A percentile compares a stretch with the other conserved stretches of the same genome.
Conservation (phyloP, 768 basidiomycete genomes). For the Clitopilus passeckerianus region DNA sequence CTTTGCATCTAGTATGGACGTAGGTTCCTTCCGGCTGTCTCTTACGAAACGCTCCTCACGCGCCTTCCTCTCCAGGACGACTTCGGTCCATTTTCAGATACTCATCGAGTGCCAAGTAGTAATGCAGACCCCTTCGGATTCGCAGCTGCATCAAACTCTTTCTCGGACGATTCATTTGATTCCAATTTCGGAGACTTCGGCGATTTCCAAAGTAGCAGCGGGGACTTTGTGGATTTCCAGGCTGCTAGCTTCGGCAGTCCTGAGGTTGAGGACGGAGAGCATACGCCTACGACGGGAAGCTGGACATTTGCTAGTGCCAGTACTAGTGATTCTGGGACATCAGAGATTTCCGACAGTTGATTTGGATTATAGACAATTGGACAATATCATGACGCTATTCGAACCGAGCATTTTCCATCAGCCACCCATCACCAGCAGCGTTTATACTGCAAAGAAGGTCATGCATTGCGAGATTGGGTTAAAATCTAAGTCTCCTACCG, state of each 20-base stretch:
- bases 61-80: constrained; percentile 36
- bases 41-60: background rate
- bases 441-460: background rate
- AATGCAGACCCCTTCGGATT: constrained; percentile 56
- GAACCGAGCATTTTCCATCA: background rate
- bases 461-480: background rate
- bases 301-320: constrained; percentile 50
- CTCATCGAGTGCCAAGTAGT: constrained; percentile 32
- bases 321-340: background rate
- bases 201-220: constrained; percentile 51
- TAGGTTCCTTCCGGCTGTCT: constrained; percentile 19
- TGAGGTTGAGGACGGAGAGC: constrained; percentile 22
- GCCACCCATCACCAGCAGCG: background rate
- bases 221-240: constrained; percentile 76
- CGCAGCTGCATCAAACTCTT: constrained; percentile 24
- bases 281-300: constrained; percentile 63
- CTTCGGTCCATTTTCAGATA: constrained; percentile 81
- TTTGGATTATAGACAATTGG: background rate
- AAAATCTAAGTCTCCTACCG: background rate
- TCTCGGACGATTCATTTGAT: constrained; percentile 70
- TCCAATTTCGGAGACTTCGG: constrained; percentile 71
- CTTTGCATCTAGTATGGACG: constrained; percentile 51
- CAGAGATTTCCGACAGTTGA: background rate
- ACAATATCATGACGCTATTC: background rate
- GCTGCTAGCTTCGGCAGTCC: constrained; percentile 56